Conservation (phyloP, 331 rosid genomes). For the Dryas integrifolia region DNA sequence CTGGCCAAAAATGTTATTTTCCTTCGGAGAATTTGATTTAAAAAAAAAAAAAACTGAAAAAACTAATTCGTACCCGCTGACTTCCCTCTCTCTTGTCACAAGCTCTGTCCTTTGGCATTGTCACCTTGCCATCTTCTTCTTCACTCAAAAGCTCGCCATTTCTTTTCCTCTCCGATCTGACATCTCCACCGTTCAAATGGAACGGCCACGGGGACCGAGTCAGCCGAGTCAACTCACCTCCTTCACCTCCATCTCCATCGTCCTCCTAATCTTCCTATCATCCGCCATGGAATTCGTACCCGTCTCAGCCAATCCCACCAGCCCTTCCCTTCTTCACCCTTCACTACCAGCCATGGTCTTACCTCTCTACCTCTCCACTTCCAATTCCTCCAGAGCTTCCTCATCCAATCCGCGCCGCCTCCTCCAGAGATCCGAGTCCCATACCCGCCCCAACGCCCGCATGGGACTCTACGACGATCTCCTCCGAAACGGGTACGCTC, state of each 20-base stretch:
- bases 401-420: constrained; percentile 51
- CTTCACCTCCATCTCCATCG: background rate
- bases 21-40: background rate
- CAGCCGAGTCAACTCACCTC: constrained; percentile 23
- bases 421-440: constrained; percentile 55
- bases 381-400: constrained; percentile 35
- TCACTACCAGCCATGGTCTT: constrained; percentile 62
- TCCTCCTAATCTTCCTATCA: constrained; percentile 21
- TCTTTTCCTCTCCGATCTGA: constrained; percentile 1
- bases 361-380: constrained; percentile 59
- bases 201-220: too few species aligned
- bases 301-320: constrained; percentile 35
- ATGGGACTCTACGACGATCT: constrained; percentile 94
- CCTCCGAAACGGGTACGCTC: constrained; percentile 65
- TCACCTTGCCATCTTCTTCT: background rate
- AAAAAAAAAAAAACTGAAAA: background rate
- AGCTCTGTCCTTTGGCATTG: background rate
- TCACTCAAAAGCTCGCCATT: background rate
- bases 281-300: constrained; percentile 18
- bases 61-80: constrained; percentile 2
- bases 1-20: too few species aligned
- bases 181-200: constrained; percentile 11
- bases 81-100: background rate
- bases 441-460: constrained; percentile 58
- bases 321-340: constrained; percentile 28